Base-by-base conservation (phyloP, 441 rosid genomes). In the Geranium incanum region DNA sequence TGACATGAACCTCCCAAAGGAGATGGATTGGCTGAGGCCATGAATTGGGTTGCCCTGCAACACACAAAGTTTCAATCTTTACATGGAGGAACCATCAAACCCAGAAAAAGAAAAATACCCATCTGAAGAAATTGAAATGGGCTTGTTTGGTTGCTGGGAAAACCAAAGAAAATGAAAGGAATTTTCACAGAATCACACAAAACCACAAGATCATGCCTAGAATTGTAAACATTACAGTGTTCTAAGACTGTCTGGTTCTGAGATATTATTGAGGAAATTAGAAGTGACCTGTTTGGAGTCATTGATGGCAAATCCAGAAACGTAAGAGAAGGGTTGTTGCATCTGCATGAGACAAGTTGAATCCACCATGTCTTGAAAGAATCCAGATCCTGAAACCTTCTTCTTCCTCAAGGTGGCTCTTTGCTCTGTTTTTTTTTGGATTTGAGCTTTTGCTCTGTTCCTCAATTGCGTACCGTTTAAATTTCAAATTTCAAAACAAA, bases 1-100 rank as follows among this genome's bases (percentile, higher is more conserved):
- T 5, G 91, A 75, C 82, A 79, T 77, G 71, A 87, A 89, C 79
- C 88, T 84, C 68, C 94, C 94, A 18, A 89, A 87, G 43, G 90
- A 86, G 43, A 86, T 78, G n/a, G 90, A 86, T 45, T 84, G 88
- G 72, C 84, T 83, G 5, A 84, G 77, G 21, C 75, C 86, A 75
- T 80, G 78, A 75, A 82, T 15, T 59, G 85, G 85, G 69, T 86
- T 88, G 45, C 83, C 86, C 86, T 80, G 80, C 41, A 81, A 52
- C 66, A n/a, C 18, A 5, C 68, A 48, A 11, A 48, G 12, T 2
- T 48, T 13, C 11, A 48, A 48, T 0, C 15, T 48, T 48, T 48
- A 13, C 15, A 41, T 48, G 12, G 4, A 48, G 12, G 1, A n/a
- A 12, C 16, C 63, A 16, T 7, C 60, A 52, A n/a, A 52, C 6